Conservation (phyloP, 2,329 filamentous ascomycete genomes). For the Colletotrichum sp. region DNA sequence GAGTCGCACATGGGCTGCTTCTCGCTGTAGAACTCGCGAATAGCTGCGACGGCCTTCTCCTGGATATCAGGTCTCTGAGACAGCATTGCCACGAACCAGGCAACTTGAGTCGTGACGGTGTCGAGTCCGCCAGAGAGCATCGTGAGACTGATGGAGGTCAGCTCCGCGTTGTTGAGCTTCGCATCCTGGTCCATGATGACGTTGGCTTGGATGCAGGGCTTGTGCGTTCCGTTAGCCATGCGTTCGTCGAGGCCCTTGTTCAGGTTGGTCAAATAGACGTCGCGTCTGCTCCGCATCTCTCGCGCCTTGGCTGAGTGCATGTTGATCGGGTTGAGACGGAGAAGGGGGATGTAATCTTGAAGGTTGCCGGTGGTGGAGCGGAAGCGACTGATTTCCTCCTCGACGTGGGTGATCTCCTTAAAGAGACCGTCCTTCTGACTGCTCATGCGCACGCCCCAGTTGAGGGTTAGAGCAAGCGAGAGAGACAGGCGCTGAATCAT, state of each 20-base stretch:
- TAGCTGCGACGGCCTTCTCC: conserved; percentile 61
- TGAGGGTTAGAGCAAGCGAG: conserved; percentile 67
- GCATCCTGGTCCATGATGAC: conserved; percentile 69
- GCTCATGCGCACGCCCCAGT: conserved; percentile 69
- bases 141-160: conserved; percentile 69
- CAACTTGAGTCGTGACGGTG: conserved; percentile 68
- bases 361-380: conserved; percentile 64
- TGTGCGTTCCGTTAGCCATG: conserved; percentile 64
- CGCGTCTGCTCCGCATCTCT: conserved; percentile 64
- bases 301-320: conserved; percentile 61
- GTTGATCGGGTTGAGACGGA: conserved; percentile 66
- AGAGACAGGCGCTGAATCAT: conserved; percentile 70
- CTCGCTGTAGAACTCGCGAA: conserved; percentile 55
- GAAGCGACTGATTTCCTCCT: conserved; percentile 65
- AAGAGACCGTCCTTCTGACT: conserved; percentile 62
- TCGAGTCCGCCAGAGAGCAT: conserved; percentile 73
- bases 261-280: conserved; percentile 62
- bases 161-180: conserved; percentile 64
- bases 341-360: conserved; percentile 65
- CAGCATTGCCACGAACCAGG: conserved; percentile 68
- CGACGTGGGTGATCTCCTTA: conserved; percentile 66
- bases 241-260: conserved; percentile 64
- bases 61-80: conserved; percentile 67
- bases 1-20: conserved; percentile 63
- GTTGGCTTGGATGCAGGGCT: conserved; percentile 71